Conservation (phyloP, 306 rosid species). For the Quillaja saponaria region DNA sequence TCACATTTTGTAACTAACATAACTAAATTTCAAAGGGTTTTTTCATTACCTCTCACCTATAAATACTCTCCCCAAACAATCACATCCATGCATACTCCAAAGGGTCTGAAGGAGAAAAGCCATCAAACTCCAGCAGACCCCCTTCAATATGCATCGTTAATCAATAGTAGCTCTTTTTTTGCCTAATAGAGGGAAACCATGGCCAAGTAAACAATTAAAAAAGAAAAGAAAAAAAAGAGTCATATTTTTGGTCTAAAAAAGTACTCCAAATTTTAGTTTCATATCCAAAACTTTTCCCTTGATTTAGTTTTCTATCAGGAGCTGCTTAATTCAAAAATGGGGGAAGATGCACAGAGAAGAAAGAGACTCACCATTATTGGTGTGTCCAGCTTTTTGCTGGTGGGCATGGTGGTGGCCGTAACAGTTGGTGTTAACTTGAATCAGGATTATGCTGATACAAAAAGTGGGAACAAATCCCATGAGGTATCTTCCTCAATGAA, state of each 20-base stretch:
- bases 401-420: conserved; percentile 69
- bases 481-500: conserved; percentile 38
- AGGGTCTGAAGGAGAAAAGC: conserved; percentile 29
- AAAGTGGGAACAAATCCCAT: neutral
- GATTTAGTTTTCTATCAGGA: neutral
- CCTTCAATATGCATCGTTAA: neutral
- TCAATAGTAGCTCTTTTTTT: conserved; percentile 7
- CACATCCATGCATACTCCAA: conserved; percentile 12
- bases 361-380: conserved; percentile 43
- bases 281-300: no score
- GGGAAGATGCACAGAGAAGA: conserved; percentile 20
- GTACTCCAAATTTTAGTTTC: no score
- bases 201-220: no score
- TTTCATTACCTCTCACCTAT: neutral
- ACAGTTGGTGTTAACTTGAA: conserved; percentile 34
- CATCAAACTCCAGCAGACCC: conserved; percentile 13
- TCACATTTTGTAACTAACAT: conserved; percentile 22
- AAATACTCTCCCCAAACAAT: neutral
- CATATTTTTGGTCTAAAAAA: no score
- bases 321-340: conserved; percentile 30
- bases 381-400: conserved; percentile 50
- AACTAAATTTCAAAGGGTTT: conserved; percentile 24
- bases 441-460: neutral
- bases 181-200: neutral
- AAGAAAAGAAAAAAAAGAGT: no score